A percentile compares a stretch with the other conserved stretches of the same genome.
These are phyloP conservation scores for Vachellia pachyceras DNA, from an alignment of 306 rosid genomes.

Conservation along the genomic window DNA sequence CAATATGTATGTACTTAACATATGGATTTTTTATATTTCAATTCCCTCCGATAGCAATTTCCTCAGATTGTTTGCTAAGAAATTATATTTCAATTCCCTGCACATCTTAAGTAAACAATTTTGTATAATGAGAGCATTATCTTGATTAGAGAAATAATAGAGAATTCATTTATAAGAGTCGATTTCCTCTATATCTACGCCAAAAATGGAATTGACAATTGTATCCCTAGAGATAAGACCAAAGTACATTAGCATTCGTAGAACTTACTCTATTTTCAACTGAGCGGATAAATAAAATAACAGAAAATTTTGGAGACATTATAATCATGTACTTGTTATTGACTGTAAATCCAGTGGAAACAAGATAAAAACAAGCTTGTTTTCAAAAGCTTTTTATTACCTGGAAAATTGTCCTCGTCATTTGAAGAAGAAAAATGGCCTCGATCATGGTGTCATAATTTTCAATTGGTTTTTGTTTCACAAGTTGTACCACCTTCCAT, in stretches of 20 bases:
- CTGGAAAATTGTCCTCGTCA: conserved; percentile 1
- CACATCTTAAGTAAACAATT: not conserved
- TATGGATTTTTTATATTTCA: conserved; percentile 10
- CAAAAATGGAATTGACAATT: not conserved
- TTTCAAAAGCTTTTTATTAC: not conserved
- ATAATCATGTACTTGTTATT: conserved; percentile 12
- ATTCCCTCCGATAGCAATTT: conserved; percentile 21
- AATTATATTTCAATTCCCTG: not conserved
- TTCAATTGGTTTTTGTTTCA: not conserved
- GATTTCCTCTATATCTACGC: not conserved
- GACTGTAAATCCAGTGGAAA: conserved; percentile 19
- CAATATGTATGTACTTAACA: conserved; percentile 74
- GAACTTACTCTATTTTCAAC: not conserved
- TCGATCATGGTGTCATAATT: not conserved
- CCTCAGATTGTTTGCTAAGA: conserved; percentile 19
- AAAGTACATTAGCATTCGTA: not conserved
- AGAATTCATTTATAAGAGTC: not conserved
- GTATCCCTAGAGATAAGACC: not conserved
- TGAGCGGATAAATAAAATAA: not conserved
- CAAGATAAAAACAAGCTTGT: conserved; percentile 9
- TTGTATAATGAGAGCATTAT: not conserved
- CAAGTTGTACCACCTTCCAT: conserved; percentile 18
- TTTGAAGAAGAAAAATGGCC: conserved; percentile 21
- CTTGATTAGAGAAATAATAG: not conserved
- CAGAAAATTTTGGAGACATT: not conserved